These are phyloP conservation scores for Tranzscheliella williamsii DNA, from an alignment of 1,284 basidiomycete genomes.

Conservation along the genomic window DNA sequence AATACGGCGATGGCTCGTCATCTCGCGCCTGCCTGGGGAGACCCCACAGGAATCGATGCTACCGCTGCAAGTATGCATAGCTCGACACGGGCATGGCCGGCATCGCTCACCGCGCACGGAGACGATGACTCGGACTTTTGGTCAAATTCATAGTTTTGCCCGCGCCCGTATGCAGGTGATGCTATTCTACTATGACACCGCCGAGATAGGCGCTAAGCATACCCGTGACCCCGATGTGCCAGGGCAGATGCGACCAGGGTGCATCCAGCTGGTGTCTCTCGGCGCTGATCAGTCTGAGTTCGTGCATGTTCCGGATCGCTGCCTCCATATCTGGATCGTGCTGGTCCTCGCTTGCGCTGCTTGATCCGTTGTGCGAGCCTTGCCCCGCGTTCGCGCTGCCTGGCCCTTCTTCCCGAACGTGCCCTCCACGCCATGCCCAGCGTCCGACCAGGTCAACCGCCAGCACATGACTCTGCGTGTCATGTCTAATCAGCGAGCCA, in stretches of 20 bases:
- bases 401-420: no score
- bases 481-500: background rate
- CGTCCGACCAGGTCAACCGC: background rate
- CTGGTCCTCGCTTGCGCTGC: background rate
- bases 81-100: no score
- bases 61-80: no score
- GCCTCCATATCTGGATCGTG: conserved; percentile 1
- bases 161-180: no score
- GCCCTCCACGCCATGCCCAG: no score
- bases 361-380: background rate
- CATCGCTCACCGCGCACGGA: no score
- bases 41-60: no score
- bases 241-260: conserved; percentile 9
- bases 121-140: no score
- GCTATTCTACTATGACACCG: background rate
- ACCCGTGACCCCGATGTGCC: conserved; percentile 15
- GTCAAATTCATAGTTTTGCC: no score
- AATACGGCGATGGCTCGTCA: no score
- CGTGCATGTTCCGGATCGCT: conserved; percentile 10
- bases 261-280: conserved; percentile 13
- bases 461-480: background rate
- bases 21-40: no score
- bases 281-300: conserved; percentile 19
- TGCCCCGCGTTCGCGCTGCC: no score
- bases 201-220: conserved; percentile 7